phyloP scores from a whole-genome alignment of 169 alveolate genomes.

The Plasmodium gallinaceum region DNA sequence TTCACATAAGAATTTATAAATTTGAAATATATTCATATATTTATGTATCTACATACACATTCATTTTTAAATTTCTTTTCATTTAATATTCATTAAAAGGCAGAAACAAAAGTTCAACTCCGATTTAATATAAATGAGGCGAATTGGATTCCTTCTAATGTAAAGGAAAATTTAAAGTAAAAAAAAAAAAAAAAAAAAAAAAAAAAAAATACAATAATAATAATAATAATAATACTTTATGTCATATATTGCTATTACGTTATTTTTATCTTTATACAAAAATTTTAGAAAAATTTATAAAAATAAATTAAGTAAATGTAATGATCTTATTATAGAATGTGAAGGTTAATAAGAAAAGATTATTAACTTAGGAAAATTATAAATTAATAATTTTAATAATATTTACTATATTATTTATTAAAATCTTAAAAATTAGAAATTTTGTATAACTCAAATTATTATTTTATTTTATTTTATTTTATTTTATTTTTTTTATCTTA shows the following conservation, averaged over 20 bases:
- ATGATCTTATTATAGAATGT: constrained; percentile 59
- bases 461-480: background rate
- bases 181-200: background rate
- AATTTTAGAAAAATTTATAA: constrained; percentile 28
- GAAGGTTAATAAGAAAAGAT: constrained; percentile 23
- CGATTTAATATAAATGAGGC: constrained; percentile 83
- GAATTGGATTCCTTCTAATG: constrained; percentile 79
- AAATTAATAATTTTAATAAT: background rate
- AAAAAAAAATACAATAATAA: background rate
- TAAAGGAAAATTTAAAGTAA: constrained; percentile 83
- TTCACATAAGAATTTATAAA: background rate
- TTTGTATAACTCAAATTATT: background rate
- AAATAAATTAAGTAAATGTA: constrained; percentile 42
- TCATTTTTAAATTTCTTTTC: background rate
- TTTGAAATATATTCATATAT: background rate
- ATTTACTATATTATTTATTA: background rate
- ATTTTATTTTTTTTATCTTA: background rate
- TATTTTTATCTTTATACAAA: background rate
- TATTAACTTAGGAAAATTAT: background rate
- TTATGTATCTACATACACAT: background rate
- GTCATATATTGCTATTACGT: background rate
- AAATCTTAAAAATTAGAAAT: background rate
- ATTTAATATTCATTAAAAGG: constrained; percentile 44
- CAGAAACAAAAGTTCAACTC: constrained; percentile 86
- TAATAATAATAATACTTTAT: background rate